These are phyloP conservation scores for Entophlyctis helioformis DNA, from an alignment of 192 early-diverging fungal genomes.

Conservation along the genomic window DNA sequence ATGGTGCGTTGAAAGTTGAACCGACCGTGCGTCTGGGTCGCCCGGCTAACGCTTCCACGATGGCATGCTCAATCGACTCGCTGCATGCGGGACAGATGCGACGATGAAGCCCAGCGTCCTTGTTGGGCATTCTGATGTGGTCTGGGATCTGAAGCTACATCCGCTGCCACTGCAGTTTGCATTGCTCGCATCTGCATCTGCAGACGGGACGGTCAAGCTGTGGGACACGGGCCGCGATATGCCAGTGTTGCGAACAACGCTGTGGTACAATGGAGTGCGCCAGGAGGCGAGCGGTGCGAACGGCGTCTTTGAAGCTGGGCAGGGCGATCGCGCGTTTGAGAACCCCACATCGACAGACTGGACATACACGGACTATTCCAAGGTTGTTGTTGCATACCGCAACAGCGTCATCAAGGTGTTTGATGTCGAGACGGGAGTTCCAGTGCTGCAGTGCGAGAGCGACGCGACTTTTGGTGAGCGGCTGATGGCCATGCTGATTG, in stretches of 20 bases:
- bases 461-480: constrained; percentile 54
- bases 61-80: too few species aligned
- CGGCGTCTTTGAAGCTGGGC: not conserved
- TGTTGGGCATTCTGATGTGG: constrained; percentile 69
- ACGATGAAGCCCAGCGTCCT: constrained; percentile 43
- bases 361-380: constrained; percentile 40
- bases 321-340: not conserved
- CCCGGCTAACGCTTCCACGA: too few species aligned
- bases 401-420: constrained; percentile 56
- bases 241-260: constrained; percentile 10
- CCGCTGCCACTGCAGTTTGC: constrained; percentile 32
- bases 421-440: constrained; percentile 65
- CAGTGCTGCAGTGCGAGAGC: constrained; percentile 38
- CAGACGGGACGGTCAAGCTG: constrained; percentile 70
- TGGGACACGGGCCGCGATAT: constrained; percentile 48
- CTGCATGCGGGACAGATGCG: too few species aligned
- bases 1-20: too few species aligned
- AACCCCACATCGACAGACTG: constrained; percentile 60
- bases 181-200: constrained; percentile 58
- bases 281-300: too few species aligned
- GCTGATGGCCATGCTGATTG: too few species aligned
- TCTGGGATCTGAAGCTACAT: constrained; percentile 71
- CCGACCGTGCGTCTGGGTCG: too few species aligned
- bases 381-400: constrained; percentile 50
- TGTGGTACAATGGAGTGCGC: constrained; percentile 20